Conservation (phyloP, 1,284 basidiomycete genomes). For the Boletus semigastroideus region DNA sequence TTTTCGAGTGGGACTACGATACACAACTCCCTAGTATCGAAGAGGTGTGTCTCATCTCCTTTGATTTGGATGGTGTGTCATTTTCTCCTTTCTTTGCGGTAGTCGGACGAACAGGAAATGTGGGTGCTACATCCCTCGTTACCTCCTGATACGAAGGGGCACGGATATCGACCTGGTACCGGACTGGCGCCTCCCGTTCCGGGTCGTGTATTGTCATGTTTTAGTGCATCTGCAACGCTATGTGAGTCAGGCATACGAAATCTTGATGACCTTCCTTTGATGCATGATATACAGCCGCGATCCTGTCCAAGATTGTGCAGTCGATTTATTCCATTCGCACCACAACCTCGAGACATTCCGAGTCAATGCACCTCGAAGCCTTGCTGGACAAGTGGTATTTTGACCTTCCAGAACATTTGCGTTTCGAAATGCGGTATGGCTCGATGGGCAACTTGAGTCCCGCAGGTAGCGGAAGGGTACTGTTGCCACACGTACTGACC, state of each 20-base stretch:
- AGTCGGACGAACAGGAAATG: conserved; percentile 64
- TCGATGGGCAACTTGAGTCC: conserved; percentile 23
- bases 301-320: conserved; percentile 68
- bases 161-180: conserved; percentile 23
- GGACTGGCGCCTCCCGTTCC: conserved; percentile 38
- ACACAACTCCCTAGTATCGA: conserved; percentile 65
- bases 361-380: conserved; percentile 61
- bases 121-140: conserved; percentile 48
- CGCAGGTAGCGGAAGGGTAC: conserved; percentile 35
- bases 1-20: conserved; percentile 81
- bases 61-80: neutral
- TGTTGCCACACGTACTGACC: conserved; percentile 66
- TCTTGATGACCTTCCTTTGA: conserved; percentile 4
- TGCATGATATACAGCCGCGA: conserved; percentile 46
- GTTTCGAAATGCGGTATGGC: conserved; percentile 52
- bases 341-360: conserved; percentile 52
- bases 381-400: conserved; percentile 77
- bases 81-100: neutral
- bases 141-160: conserved; percentile 34
- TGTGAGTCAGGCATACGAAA: conserved; percentile 45
- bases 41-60: conserved; percentile 45
- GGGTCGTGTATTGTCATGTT: conserved; percentile 66
- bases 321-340: conserved; percentile 73
- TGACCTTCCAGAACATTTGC: conserved; percentile 68
- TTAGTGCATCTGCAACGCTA: conserved; percentile 71